Base-by-base conservation (phyloP, 768 basidiomycete genomes). In the Lactifluus echinatus region DNA sequence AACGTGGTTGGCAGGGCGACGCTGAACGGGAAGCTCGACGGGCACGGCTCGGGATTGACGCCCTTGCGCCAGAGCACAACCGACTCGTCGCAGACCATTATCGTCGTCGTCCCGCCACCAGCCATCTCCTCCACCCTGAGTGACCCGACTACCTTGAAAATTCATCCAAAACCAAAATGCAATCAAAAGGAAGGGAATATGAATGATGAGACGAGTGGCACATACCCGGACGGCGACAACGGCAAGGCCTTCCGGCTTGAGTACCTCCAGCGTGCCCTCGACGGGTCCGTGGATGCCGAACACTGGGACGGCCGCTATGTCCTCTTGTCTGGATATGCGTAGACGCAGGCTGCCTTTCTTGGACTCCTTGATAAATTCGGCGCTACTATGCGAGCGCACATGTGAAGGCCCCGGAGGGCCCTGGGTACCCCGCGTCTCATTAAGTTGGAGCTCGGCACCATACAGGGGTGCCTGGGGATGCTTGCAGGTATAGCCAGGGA, bases 1-100 rank as follows among this genome's bases (percentile, higher is more conserved):
- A 87, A 87, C 0, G 77, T 79, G 3, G 74, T 69, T 1, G 87
- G 87, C 7, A 90, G 73, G 6, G 71, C 65, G 49, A 85, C 68
- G 33, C 73, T 72, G 68, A 90, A 89, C 10, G 69, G 67, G 15
- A 87, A 66, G 2, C 72, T 73, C 7, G 67, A 55, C 1, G 87
- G 84, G 64, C 85, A 89, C 3, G 69, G 67, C 2, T 56, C 61
- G 6, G 66, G 43, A 51, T 72, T 72, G 44, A 63, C 64, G 28
- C 77, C 75, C 64, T 77, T 83, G 55, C 71, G 72, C 85, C 85
- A 90, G 21, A 90, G 73, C 19, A 78, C 66, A 24, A 70, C 68
- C 8, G 74, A 78, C 57, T 77, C 76, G 43, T 80, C 69, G 63
- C 79, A 83, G 2, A 88, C 63, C 40, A 72, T 78, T 26, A 73